These are phyloP conservation scores for Irpex sp. DNA, from an alignment of 1,284 basidiomycete species.

Conservation along the genomic window DNA sequence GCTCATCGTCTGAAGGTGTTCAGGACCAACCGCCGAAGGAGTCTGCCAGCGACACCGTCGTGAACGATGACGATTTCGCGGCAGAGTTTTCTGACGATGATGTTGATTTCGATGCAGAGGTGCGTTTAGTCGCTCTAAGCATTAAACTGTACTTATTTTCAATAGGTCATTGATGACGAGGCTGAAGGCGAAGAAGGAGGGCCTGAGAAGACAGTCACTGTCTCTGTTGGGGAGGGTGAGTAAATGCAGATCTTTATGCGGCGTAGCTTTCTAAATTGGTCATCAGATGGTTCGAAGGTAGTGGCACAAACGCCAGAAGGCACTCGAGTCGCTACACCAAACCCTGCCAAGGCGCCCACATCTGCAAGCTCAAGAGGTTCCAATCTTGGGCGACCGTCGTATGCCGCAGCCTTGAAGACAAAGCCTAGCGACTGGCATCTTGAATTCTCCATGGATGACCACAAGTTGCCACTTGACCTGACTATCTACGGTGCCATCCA, in stretches of 20 bases:
- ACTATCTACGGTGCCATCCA: slow-evolving; percentile 97
- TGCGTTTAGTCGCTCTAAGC: slow-evolving; percentile 14
- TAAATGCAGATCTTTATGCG: neutral
- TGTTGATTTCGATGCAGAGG: slow-evolving; percentile 62
- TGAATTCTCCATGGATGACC: slow-evolving; percentile 89
- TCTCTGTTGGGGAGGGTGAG: slow-evolving; percentile 77
- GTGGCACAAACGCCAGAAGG: slow-evolving; percentile 96
- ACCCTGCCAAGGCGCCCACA: slow-evolving; percentile 36
- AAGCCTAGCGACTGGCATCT: slow-evolving; percentile 95
- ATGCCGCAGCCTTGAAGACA: slow-evolving; percentile 90
- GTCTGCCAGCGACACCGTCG: slow-evolving; percentile 45
- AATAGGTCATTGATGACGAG: slow-evolving; percentile 63
- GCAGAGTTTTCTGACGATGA: slow-evolving; percentile 79
- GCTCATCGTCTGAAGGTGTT: neutral
- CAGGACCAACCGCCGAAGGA: slow-evolving; percentile 23
- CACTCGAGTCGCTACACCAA: slow-evolving; percentile 88
- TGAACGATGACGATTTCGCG: slow-evolving; percentile 55
- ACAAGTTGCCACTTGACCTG: slow-evolving; percentile 76
- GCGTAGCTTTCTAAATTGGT: neutral
- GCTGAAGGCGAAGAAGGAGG: slow-evolving; percentile 63
- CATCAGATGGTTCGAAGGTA: slow-evolving; percentile 78
- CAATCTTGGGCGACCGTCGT: slow-evolving; percentile 39
- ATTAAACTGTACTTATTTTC: neutral
- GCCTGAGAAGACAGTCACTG: slow-evolving; percentile 79
- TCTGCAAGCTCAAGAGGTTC: slow-evolving; percentile 38